Evolutionary conservation across 441 rosid genomes (phyloP), one percentile per base, ranked within the genome.

Genomic region (Eutrema salsugineum): DNA sequence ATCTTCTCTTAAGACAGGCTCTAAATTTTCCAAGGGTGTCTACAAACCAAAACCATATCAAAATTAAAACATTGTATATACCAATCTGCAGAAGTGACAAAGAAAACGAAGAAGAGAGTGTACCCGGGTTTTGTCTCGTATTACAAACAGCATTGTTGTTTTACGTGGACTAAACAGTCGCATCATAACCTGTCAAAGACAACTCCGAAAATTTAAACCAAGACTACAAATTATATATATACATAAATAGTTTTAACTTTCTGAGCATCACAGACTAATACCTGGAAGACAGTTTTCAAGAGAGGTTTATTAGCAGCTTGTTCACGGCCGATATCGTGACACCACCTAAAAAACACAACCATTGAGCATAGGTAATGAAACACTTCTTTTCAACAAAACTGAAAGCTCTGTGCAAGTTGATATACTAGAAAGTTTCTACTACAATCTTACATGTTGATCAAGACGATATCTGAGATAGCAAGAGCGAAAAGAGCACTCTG

Each of bases 291-390:
- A 63, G 99, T 96, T 83, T 96, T 96, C 70, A 96, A 72, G 48
- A 71, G 80, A 44, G 80, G 80, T 66, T 77, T 77, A 66, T 96
- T 89, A 78, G 98, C 99, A 84, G 99, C 99, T 89, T 96, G 99
- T 83, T 96, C 99, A 42, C 99, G 97, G 48, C 99, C 99, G 73
- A 96, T 96, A 85, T 93, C 99, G 62, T 96, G 99, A 72, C 98
- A 96, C 99, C 99, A 96, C 99, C 98, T 96, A 80, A 47, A 42
- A 39, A 39, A 66, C 30, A 71, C 28, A 71, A 71, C 35, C 51
- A 51, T 49, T 49, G 32, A 56, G 12, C 32, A 12, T 50, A 48
- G 2, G 61, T 69, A 47, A 61, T 1, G 1, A 58, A 74, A 49
- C 10, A 49, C 20, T 39, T 39, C 10, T 4, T 30, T 61, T 35